Percentiles rank a stretch among this genome's conserved stretches.
phyloP scores from a whole-genome alignment of 2,329 filamentous ascomycete species.

The Trichoderma atroviride region DNA sequence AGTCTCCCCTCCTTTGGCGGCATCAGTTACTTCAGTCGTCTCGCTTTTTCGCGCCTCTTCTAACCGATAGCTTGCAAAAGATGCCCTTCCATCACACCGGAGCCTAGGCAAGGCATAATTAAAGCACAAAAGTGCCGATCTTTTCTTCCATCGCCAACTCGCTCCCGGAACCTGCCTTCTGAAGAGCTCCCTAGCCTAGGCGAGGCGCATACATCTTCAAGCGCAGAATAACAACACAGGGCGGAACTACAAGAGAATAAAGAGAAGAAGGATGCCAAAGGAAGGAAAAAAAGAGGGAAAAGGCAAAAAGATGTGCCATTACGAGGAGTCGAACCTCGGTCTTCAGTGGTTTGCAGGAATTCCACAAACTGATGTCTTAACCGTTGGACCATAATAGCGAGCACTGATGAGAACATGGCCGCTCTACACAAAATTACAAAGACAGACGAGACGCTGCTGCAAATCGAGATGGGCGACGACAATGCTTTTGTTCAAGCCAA shows the following conservation, averaged over 20 bases:
- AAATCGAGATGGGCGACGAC: too few species aligned
- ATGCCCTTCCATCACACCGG: too few species aligned
- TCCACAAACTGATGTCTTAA: slow-evolving; percentile 39
- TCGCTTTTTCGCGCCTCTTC: too few species aligned
- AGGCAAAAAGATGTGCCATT: slow-evolving; percentile 26
- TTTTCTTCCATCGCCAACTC: too few species aligned
- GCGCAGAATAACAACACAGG: neutral
- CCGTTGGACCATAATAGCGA: slow-evolving; percentile 38
- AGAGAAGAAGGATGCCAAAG: neutral
- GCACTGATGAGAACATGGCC: neutral
- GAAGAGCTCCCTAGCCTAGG: neutral
- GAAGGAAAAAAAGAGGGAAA: neutral
- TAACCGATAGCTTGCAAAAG: too few species aligned
- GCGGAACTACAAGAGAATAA: neutral
- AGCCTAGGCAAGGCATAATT: too few species aligned
- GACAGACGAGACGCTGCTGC: neutral
- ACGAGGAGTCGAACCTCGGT: slow-evolving; percentile 37
- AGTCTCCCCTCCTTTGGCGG: too few species aligned
- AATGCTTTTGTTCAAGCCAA: neutral
- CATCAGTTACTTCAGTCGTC: too few species aligned
- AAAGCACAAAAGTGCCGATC: too few species aligned
- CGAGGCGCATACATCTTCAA: neutral
- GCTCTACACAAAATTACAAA: neutral
- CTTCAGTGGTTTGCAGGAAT: slow-evolving; percentile 34
- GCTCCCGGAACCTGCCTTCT: too few species aligned